These are phyloP conservation scores for Epichloe brachyelytri DNA, from an alignment of 2,329 filamentous ascomycete species.

Conservation along the genomic window DNA sequence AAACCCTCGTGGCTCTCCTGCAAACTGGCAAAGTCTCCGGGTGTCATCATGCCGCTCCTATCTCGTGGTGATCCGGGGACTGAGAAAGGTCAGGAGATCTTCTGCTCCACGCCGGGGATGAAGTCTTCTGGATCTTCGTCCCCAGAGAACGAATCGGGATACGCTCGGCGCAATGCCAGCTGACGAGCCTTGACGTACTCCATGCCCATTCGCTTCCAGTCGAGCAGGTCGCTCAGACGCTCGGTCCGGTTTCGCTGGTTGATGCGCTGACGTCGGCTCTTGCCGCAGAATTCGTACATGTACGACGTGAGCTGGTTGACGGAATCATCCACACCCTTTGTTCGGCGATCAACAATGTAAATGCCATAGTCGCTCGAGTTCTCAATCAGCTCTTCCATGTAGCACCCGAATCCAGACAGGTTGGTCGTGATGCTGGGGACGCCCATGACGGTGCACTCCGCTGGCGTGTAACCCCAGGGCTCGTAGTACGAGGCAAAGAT, in stretches of 20 bases:
- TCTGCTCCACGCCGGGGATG: constrained; percentile 84
- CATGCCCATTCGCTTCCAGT: constrained; percentile 99
- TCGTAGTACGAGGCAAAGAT: constrained; percentile 98
- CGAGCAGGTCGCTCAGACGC: constrained; percentile 81
- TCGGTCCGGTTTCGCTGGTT: constrained; percentile 97
- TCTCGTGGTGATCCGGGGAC: constrained; percentile 88
- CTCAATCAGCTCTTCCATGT: constrained; percentile 98
- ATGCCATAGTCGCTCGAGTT: constrained; percentile 97
- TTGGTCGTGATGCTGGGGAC: constrained; percentile 98
- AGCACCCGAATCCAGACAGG: constrained; percentile 93
- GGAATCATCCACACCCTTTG: constrained; percentile 92
- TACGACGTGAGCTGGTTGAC: constrained; percentile 80
- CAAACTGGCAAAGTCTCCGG: constrained; percentile 90
- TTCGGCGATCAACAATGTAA: constrained; percentile 92
- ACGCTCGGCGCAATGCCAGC: constrained; percentile 79
- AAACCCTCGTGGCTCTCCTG: constrained; percentile 90
- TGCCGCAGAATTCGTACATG: constrained; percentile 89
- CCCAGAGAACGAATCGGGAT: constrained; percentile 70
- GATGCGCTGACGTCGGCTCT: constrained; percentile 92
- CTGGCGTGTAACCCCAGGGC: constrained; percentile 97
- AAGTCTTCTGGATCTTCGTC: constrained; percentile 79
- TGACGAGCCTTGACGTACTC: constrained; percentile 98
- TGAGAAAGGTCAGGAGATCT: constrained; percentile 88
- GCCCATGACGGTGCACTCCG: constrained; percentile 98
- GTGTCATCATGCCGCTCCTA: constrained; percentile 94